These are phyloP conservation scores for Immersiella caudata DNA, from an alignment of 495 filamentous ascomycete genomes.

Conservation along the genomic window DNA sequence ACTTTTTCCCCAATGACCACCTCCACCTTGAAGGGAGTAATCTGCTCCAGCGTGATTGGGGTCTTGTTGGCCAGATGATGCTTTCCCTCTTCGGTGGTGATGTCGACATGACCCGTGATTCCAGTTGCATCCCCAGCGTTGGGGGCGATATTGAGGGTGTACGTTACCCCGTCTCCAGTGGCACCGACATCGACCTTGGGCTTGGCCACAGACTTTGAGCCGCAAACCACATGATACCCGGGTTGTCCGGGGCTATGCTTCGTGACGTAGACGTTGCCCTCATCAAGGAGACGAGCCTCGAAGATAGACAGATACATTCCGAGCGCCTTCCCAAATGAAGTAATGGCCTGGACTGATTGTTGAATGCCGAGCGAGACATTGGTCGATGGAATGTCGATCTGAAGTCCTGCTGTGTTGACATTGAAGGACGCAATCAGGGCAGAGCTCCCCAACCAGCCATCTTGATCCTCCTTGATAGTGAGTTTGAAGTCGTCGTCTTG, in stretches of 20 bases:
- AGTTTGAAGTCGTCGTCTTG: conserved; percentile 30
- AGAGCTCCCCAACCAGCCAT: conserved; percentile 40
- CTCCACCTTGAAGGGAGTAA: conserved; percentile 39
- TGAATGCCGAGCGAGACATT: conserved; percentile 32
- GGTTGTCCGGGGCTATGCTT: conserved; percentile 31
- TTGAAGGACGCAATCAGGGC: conserved; percentile 47
- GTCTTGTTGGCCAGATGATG: conserved; percentile 34
- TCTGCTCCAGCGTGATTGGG: conserved; percentile 36
- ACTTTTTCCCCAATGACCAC: conserved; percentile 32
- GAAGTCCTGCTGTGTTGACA: conserved; percentile 37
- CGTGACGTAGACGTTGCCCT: conserved; percentile 40
- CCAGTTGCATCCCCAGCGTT: conserved; percentile 18
- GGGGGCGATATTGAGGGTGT: conserved; percentile 20
- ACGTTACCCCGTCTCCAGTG: background rate
- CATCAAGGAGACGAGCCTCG: conserved; percentile 28
- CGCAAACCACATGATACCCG: conserved; percentile 23
- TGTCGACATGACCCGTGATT: conserved; percentile 36
- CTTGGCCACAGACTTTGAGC: background rate
- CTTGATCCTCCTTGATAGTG: conserved; percentile 25
- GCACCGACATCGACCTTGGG: background rate
- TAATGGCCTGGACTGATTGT: conserved; percentile 11
- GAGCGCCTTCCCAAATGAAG: conserved; percentile 17
- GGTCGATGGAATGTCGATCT: conserved; percentile 26
- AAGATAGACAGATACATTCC: conserved; percentile 26
- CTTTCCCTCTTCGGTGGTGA: conserved; percentile 30